Percentiles rank a stretch among this genome's conserved stretches.
phyloP scores from a whole-genome alignment of 2,329 filamentous ascomycete genomes.

The Trichoderma atroviride region DNA sequence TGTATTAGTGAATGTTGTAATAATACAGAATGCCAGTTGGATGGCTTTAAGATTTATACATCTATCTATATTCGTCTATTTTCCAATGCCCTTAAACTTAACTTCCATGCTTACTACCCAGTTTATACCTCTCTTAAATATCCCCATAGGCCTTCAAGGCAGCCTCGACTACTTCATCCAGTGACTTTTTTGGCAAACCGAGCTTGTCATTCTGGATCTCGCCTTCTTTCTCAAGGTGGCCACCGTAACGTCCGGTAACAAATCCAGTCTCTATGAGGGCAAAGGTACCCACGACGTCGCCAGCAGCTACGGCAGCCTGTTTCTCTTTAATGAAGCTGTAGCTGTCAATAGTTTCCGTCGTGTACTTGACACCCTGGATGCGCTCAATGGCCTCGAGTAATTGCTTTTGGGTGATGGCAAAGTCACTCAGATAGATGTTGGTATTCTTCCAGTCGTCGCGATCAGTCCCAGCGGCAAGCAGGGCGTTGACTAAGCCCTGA shows the following conservation, averaged over 20 bases:
- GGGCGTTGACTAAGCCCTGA: constrained; percentile 34
- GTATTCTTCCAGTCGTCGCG: constrained; percentile 40
- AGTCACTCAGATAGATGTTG: constrained; percentile 40
- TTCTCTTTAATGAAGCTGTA: constrained; percentile 35
- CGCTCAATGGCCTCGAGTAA: constrained; percentile 53
- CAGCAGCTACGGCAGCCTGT: constrained; percentile 33
- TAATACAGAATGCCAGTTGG: too few species aligned
- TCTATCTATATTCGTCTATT: too few species aligned
- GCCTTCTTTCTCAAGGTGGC: constrained; percentile 37
- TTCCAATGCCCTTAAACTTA: too few species aligned
- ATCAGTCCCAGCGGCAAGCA: constrained; percentile 29
- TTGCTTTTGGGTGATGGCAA: constrained; percentile 38
- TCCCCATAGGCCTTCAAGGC: constrained; percentile 18
- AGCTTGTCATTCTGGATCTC: constrained; percentile 39
- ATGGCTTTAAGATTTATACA: too few species aligned
- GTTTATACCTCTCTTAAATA: not conserved
- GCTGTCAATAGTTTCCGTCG: constrained; percentile 35
- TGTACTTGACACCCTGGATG: constrained; percentile 48
- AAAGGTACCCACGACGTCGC: constrained; percentile 33
- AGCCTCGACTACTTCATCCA: constrained; percentile 27
- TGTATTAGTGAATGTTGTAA: too few species aligned
- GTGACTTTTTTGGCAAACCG: constrained; percentile 32
- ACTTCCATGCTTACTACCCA: not conserved
- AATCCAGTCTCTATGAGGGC: constrained; percentile 40
- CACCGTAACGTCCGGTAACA: constrained; percentile 37